Evolutionary conservation across 306 rosid genomes (phyloP).

Genomic region (Prunus mume): DNA sequence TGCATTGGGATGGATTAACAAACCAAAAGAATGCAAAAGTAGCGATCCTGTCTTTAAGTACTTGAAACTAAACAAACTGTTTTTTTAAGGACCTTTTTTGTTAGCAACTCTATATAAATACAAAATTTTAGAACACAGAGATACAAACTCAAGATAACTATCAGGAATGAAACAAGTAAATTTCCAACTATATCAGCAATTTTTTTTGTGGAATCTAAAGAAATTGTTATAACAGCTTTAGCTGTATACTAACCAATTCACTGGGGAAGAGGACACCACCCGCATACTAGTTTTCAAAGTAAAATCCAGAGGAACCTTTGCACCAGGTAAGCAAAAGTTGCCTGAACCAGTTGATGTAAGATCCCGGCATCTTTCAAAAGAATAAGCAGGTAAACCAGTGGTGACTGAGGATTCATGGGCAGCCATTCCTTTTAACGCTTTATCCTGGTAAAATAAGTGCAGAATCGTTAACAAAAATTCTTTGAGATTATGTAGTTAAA

Average conservation of each 20-base stretch:
- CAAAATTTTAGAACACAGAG: not conserved
- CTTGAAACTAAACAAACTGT: not conserved
- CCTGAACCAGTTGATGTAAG: slow-evolving; percentile 35
- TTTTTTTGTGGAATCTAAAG: not conserved
- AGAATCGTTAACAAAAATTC: slow-evolving; percentile 8
- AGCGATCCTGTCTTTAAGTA: not conserved
- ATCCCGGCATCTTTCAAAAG: slow-evolving; percentile 36
- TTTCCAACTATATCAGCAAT: not conserved
- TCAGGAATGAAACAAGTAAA: not conserved
- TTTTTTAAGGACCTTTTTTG: not conserved
- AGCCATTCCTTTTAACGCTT: slow-evolving; percentile 79
- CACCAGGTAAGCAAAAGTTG: slow-evolving; percentile 54
- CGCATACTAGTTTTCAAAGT: slow-evolving; percentile 78
- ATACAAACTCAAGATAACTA: not conserved
- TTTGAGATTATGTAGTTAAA: not conserved
- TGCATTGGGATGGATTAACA: not conserved
- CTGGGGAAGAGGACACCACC: slow-evolving; percentile 56
- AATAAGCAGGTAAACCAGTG: slow-evolving; percentile 43
- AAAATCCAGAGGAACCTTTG: slow-evolving; percentile 84
- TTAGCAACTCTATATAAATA: not conserved
- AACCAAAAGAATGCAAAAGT: not conserved
- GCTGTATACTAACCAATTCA: slow-evolving; percentile 49
- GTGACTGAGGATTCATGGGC: slow-evolving; percentile 30
- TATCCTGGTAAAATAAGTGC: slow-evolving; percentile 50
- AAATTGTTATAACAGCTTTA: not conserved